These are phyloP conservation scores for Alternaria hordeiaustralica DNA, from an alignment of 2,329 filamentous ascomycete species.

Conservation along the genomic window DNA sequence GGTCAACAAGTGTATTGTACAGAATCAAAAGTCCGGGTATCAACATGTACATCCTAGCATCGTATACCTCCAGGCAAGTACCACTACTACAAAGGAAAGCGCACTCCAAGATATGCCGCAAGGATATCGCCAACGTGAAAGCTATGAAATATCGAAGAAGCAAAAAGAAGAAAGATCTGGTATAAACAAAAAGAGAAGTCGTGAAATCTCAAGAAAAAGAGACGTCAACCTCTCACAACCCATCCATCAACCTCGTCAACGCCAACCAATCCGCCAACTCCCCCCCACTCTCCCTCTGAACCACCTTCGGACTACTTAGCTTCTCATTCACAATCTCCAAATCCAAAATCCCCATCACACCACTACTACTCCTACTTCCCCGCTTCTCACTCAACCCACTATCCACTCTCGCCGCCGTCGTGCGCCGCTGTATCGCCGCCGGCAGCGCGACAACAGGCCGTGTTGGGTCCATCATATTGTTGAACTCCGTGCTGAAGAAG, in stretches of 20 bases:
- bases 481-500: slow-evolving; percentile 3
- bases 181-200: background rate
- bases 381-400: slow-evolving; percentile 9
- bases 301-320: background rate
- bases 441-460: background rate
- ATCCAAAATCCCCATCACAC: slow-evolving; percentile 13
- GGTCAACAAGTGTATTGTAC: background rate
- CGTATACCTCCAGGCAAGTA: background rate
- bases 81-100: background rate
- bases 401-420: slow-evolving; percentile 8
- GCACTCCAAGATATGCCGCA: background rate
- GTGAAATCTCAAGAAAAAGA: background rate
- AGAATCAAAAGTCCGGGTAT: background rate
- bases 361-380: background rate
- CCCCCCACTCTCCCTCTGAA: slow-evolving; percentile 3
- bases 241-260: slow-evolving; percentile 21
- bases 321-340: slow-evolving; percentile 6
- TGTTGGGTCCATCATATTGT: background rate
- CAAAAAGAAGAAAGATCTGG: background rate
- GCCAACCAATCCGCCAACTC: slow-evolving; percentile 25
- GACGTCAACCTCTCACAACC: background rate
- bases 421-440: background rate
- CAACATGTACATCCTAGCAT: background rate
- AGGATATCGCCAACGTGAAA: background rate
- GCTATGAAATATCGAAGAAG: background rate